These are phyloP conservation scores for Vaccinium corymbosum DNA, from an alignment of 148 eudicot species.

Conservation along the genomic window DNA sequence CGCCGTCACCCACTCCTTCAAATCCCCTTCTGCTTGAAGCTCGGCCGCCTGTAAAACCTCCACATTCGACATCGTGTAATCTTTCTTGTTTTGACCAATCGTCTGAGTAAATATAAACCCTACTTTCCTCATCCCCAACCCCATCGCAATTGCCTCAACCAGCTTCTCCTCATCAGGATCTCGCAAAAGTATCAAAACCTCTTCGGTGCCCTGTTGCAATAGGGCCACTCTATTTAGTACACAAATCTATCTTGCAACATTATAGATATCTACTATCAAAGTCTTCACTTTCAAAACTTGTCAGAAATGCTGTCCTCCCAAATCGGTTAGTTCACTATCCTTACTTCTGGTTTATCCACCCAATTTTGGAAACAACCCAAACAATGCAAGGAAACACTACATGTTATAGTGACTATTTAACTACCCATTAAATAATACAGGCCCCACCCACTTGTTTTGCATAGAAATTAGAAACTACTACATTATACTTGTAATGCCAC, in stretches of 20 bases:
- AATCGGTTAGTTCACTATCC: neutral
- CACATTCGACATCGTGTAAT: constrained; percentile 67
- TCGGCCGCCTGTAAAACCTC: constrained; percentile 87
- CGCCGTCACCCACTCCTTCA: constrained; percentile 98
- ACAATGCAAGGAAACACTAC: neutral
- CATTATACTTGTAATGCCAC: no score
- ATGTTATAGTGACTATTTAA: neutral
- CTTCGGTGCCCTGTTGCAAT: constrained; percentile 53
- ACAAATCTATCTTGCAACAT: neutral
- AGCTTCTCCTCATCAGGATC: constrained; percentile 74
- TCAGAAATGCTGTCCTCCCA: neutral
- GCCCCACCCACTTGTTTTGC: neutral
- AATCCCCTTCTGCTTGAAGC: constrained; percentile 68
- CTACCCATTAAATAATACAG: neutral
- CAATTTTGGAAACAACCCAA: no score
- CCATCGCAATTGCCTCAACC: constrained; percentile 75
- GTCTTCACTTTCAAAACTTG: neutral
- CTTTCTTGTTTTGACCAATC: constrained; percentile 64
- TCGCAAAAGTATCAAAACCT: constrained; percentile 52
- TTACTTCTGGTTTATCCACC: no score
- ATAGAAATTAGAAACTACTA: neutral
- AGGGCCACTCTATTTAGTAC: neutral
- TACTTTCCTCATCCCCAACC: constrained; percentile 84
- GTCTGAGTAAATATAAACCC: constrained; percentile 95
- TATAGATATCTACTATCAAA: neutral